A percentile compares a stretch with the other conserved stretches of the same genome.
phyloP scores from a whole-genome alignment of 2,329 filamentous ascomycete genomes.

The Emergomyces pasteurianus region DNA sequence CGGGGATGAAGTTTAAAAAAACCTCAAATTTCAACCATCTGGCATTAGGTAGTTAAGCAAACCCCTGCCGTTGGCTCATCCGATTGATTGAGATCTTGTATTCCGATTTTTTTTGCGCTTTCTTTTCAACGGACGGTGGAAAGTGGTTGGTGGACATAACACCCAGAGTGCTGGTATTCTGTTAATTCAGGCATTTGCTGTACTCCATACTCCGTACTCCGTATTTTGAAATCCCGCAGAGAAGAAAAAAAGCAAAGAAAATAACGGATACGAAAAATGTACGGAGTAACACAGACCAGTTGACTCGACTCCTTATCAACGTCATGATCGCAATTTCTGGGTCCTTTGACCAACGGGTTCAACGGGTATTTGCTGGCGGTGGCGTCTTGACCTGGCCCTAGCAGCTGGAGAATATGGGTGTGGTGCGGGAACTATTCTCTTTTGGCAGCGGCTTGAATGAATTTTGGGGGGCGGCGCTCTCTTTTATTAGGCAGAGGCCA shows the following conservation, averaged over 20 bases:
- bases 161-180: not conserved
- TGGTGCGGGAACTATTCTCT: not conserved
- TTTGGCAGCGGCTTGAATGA: not conserved
- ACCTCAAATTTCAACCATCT: not conserved
- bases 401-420: not conserved
- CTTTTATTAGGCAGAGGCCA: not conserved
- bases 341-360: not conserved
- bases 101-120: too few species aligned
- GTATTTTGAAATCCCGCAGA: not conserved
- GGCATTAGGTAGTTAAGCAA: too few species aligned
- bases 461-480: too few species aligned
- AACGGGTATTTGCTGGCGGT: slow-evolving; percentile 1
- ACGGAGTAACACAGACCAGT: not conserved
- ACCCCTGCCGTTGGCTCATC: not conserved
- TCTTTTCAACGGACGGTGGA: too few species aligned
- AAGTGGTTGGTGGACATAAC: not conserved
- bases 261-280: too few species aligned
- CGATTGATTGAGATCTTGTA: not conserved
- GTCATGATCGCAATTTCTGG: not conserved
- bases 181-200: not conserved
- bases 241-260: too few species aligned
- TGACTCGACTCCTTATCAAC: not conserved
- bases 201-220: too few species aligned
- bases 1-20: not conserved
- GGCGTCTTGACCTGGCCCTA: not conserved